Conservation (phyloP, 805 yeast species). For the Yarrowia bubula region DNA sequence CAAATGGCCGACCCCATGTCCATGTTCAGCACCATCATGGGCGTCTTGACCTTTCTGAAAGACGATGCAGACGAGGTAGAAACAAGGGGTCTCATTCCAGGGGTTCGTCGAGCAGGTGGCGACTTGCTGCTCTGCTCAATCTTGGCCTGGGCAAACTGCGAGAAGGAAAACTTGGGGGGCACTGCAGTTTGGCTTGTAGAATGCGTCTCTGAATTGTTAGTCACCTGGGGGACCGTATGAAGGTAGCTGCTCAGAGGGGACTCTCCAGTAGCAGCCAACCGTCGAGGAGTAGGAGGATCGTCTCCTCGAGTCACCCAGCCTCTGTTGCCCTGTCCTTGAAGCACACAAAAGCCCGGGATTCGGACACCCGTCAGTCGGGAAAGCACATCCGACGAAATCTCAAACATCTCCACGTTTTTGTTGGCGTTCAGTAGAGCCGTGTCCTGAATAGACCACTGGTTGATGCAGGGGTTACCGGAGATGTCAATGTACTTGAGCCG, state of each 20-base stretch:
- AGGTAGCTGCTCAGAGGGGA: conserved; percentile 10
- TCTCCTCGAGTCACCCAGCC: conserved; percentile 63
- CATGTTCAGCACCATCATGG: conserved; percentile 33
- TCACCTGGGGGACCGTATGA: conserved; percentile 15
- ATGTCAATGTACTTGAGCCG: conserved; percentile 60
- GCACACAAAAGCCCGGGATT: conserved; percentile 41
- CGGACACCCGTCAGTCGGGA: conserved; percentile 36
- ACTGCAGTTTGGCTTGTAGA: neutral
- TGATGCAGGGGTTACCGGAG: conserved; percentile 58
- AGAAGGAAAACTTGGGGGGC: conserved; percentile 8
- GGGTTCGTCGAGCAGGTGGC: conserved; percentile 7
- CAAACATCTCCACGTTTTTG: conserved; percentile 58
- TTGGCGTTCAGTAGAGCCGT: conserved; percentile 46
- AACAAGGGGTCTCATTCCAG: conserved; percentile 17
- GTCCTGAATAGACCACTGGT: conserved; percentile 57
- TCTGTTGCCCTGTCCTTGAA: conserved; percentile 62
- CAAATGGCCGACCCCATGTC: conserved; percentile 37
- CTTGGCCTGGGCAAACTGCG: conserved; percentile 21
- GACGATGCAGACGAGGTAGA: neutral
- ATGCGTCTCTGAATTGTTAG: conserved; percentile 5
- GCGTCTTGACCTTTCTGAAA: neutral
- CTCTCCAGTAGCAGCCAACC: conserved; percentile 20
- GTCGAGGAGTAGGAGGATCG: conserved; percentile 10
- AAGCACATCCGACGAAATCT: conserved; percentile 44
- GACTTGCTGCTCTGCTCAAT: conserved; percentile 9